These are phyloP conservation scores for Ploettnerulaceae sp. DNA, from an alignment of 2,329 filamentous ascomycete genomes.

Conservation along the genomic window DNA sequence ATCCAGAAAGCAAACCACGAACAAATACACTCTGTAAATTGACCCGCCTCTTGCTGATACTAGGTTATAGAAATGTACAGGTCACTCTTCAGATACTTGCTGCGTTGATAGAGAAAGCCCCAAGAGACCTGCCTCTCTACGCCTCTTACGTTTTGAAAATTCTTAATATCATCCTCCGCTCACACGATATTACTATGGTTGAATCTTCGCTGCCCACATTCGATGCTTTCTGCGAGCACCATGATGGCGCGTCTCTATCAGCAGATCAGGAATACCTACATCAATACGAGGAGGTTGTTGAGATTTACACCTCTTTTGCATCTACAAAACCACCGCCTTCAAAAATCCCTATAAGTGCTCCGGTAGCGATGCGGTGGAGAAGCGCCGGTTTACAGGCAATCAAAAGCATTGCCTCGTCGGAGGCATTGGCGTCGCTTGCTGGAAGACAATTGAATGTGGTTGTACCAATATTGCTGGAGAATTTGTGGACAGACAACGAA, in stretches of 20 bases:
- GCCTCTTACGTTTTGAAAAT: slow-evolving; percentile 80
- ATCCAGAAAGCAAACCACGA: not conserved
- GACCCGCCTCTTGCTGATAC: slow-evolving; percentile 15
- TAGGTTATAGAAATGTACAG: slow-evolving; percentile 70
- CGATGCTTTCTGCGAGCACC: slow-evolving; percentile 80
- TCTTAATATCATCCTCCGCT: slow-evolving; percentile 75
- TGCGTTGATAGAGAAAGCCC: slow-evolving; percentile 87
- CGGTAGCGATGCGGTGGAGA: slow-evolving; percentile 74
- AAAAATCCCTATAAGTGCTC: slow-evolving; percentile 58
- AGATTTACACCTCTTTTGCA: slow-evolving; percentile 73
- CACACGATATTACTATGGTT: slow-evolving; percentile 85
- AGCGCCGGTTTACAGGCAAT: slow-evolving; percentile 72
- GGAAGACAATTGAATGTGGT: slow-evolving; percentile 73
- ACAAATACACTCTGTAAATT: not conserved
- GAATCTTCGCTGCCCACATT: slow-evolving; percentile 86
- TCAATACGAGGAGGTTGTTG: slow-evolving; percentile 78
- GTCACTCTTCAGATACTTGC: slow-evolving; percentile 91
- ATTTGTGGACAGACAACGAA: slow-evolving; percentile 72
- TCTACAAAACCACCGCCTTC: slow-evolving; percentile 52
- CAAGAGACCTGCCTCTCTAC: slow-evolving; percentile 85
- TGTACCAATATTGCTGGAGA: slow-evolving; percentile 80
- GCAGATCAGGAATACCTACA: slow-evolving; percentile 79
- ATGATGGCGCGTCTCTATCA: slow-evolving; percentile 78
- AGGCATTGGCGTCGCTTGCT: slow-evolving; percentile 69
- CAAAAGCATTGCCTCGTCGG: slow-evolving; percentile 73